Evolutionary conservation across 148 eudicot species (phyloP), one percentile per base, ranked within the genome.

Genomic region (Rhododendron simsii): DNA sequence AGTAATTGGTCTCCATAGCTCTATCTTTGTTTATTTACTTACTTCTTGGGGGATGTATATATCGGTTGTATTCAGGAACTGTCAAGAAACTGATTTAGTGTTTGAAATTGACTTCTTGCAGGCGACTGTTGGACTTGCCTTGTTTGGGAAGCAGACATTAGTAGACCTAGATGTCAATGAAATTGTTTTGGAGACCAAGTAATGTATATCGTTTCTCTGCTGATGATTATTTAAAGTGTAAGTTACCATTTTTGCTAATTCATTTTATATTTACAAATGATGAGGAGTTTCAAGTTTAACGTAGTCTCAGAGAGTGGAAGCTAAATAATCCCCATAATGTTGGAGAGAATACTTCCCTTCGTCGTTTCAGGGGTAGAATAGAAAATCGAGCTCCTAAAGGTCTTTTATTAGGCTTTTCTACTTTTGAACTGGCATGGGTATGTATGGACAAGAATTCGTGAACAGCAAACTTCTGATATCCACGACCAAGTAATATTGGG

Each of bases 131-230:
- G 95, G 93, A 78, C 94, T 97, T 88, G 90, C 95, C 8, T 84
- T 97, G 20, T 94, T 97, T 79, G 99, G 99, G 57, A 97, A 97
- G 91, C 96, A 93, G 87, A 94, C 96, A 51, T 85, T 95, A 78
- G 98, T 97, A 53, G 98, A 95, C 82, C 83, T 97, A 78, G 89
- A 91, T 88, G 81, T 92, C 88, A 84, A 86, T 78, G 93, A 93
- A 69, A 89, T 97, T 67, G 85, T 83, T 65, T 93, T 85, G 48
- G 94, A 87, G 87, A 88, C 86, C 50, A 84, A 86, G 63, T 94
- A 85, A 89, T 86, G 55, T 57, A 71, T 47, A 67, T 59, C 35
- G 15, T 59, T 81, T 67, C 47, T 83, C 80, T 86, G 10, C 47
- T 78, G 69, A 77, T 73, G 74, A 74, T 65, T 33, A 45, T 61